Evolutionary conservation across 169 alveolate genomes (phyloP), one percentile per base, ranked within the genome.

Genomic region (Plasmodium vivax): DNA sequence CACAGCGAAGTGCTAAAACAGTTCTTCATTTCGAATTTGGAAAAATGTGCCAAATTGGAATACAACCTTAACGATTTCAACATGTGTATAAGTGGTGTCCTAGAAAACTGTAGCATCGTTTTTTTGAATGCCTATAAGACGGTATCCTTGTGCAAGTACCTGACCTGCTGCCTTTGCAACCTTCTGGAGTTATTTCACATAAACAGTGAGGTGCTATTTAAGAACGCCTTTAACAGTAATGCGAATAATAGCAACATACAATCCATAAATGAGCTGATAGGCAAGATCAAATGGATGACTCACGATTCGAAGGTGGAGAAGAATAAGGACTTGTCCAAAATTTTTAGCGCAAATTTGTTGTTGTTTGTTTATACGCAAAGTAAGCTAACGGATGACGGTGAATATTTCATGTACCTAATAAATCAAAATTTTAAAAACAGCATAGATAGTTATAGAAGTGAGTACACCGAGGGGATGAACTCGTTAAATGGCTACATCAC

Each of bases 301-400:
- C 95, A 92, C 30, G 95, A 92, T 92, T 92, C 95, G 9, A 92
- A 92, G 79, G 77, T 92, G 36, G 95, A 81, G 38, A 92, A 92
- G 79, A 79, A 92, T 47, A 82, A 82, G 30, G 82, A 71, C 7
- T 4, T 81, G 34, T 92, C 95, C 43, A 79, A 81, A 82, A 68
- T 3, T 0, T 82, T 92, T 12, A 51, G 92, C 75, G 54, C 95
- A 1, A 83, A 92, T 45, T 34, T 92, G 38, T 72, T 92, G 8
- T 38, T 83, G 30, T 92, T 82, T 82, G 72, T 92, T 9, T 83
- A 92, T 58, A 6, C 82, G n/a, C 95, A 92, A 62, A 92, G 95
- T 43, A 92, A 92, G 32, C 43, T 92, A 82, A 72, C n/a, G 12
- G 95, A 92, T n/a, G 95, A 92, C 34, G 51, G 92, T 71, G 92